Evolutionary conservation across 2,329 filamentous ascomycete genomes (phyloP), one percentile per base, ranked within the genome.

Genomic region (Colletotrichum musicola): DNA sequence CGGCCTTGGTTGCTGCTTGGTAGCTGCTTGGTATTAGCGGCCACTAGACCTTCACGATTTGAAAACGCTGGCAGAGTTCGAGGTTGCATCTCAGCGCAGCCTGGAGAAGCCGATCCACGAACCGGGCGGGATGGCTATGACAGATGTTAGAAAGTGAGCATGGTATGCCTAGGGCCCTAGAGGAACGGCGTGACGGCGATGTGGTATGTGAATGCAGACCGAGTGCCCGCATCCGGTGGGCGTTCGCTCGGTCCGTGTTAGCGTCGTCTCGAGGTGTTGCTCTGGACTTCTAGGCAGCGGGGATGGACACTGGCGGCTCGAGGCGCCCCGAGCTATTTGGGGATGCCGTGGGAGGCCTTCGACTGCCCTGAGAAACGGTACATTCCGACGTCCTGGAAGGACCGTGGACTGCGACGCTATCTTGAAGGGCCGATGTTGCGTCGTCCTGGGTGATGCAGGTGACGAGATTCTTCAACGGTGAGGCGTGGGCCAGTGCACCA

Each of bases 41-140:
- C 44, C 38, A 66, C 49, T 68, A 20, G 27, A 35, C 40, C 49
- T 12, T 50, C 20, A 47, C 50, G 44, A 64, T 68, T 60, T 68
- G 65, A 40, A 40, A 65, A 65, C 25, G 49, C 54, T 46, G 54
- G 18, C 12, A 60, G 22, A 65, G 47, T 60, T 51, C 62, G 25
- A 53, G 38, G 30, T 42, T 25, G 50, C 54, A 56, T 47, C 30
- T 27, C 60, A n/a, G 40, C 40, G 40, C 10, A 14, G 40, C 40
- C 40, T n/a, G 16, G 40, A 14, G 40, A 42, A 42, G 16, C 40
- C 40, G 13, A 42, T n/a, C 20, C 60, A 35, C 16, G 25, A 50
- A 35, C 47, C 53, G 51, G 42, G 42, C 64, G 46, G 50, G 35
- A 66, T 30, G 50, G 27, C 44, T 62, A 6, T 6, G 38, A n/a